A percentile compares a stretch with the other conserved stretches of the same genome.
phyloP scores from a whole-genome alignment of 148 eudicot genomes.

The Heliosperma pusillum region DNA sequence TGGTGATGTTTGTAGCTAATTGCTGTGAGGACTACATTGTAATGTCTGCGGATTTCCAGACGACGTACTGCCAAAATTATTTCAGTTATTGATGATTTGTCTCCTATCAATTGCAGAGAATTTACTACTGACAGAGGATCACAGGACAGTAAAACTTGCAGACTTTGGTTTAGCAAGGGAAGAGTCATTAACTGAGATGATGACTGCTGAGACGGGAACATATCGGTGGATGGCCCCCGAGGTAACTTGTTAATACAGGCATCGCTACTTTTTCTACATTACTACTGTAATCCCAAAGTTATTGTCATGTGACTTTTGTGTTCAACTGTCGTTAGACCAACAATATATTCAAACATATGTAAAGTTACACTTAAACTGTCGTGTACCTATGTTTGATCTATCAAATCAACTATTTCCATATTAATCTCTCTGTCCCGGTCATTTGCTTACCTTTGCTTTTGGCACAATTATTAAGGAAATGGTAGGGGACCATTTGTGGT shows the following conservation, averaged over 20 bases:
- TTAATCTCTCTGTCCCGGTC: too few species aligned
- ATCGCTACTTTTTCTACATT: neutral
- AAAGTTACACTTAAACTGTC: neutral
- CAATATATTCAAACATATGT: neutral
- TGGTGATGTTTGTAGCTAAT: slow-evolving; percentile 8
- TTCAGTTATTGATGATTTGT: neutral
- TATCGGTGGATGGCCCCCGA: slow-evolving; percentile 81
- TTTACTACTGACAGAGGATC: slow-evolving; percentile 61
- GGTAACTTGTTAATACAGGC: slow-evolving; percentile 35
- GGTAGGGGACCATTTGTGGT: too few species aligned
- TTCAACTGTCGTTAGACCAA: neutral
- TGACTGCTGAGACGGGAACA: slow-evolving; percentile 75
- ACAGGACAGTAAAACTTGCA: slow-evolving; percentile 55
- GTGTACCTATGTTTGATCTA: neutral
- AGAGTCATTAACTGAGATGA: slow-evolving; percentile 66
- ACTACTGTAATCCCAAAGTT: neutral
- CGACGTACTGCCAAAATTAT: neutral
- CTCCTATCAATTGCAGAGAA: slow-evolving; percentile 47
- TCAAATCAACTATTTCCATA: neutral
- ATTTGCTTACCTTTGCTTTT: too few species aligned
- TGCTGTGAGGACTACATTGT: slow-evolving; percentile 3
- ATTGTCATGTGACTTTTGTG: neutral
- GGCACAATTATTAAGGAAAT: too few species aligned
- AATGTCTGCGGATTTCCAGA: slow-evolving; percentile 11
- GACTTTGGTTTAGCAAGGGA: slow-evolving; percentile 82